Base-by-base conservation (phyloP, 768 basidiomycete species). In the Lentinula sp. region DNA sequence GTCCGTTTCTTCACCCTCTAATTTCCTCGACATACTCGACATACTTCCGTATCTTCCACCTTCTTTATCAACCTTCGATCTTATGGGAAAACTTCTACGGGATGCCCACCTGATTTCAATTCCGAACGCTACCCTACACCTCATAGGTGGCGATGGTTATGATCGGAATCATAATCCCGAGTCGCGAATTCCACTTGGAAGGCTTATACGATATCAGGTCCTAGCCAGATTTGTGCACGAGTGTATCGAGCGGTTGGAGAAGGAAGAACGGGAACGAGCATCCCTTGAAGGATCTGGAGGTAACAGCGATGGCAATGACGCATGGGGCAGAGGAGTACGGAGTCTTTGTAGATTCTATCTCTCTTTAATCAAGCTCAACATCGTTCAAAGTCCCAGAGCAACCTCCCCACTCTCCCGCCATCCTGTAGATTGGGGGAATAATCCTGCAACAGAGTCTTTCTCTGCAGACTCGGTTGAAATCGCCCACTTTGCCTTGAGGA, bases 321-420 rank as follows among this genome's bases (percentile, higher is more conserved):
- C 86, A 23, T 86, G 86, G 66, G 80, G 85, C 5, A 86, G 85
- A 67, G 88, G 87, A 11, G 83, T 89, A 34, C 83, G 84, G 69
- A 86, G 88, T 66, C 90, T 91, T 65, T 91, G 88, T 70, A 85
- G 90, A 10, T 92, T 92, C 71, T 92, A 86, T 69, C 74, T 75
- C 62, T 86, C 88, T 0, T 77, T 93, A 52, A 80, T 91, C 74
- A 88, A 86, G 68, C 76, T 83, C 7, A 73, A 73, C 53, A 81
- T 91, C 67, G 80, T 90, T 59, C 39, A 37, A 28, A 40, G 16
- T 11, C 16, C 39, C 16, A 39, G 11, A 32, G 5, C 15, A 16
- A 32, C 32, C 15, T 55, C 53, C 16, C 1, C 15, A 15, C 39
- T 35, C 2, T 21, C 35, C 8, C n/a, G 16, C 15, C 37, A 11